Base-by-base conservation (phyloP, 2,329 filamentous ascomycete species). In the Penicillium sp. region DNA sequence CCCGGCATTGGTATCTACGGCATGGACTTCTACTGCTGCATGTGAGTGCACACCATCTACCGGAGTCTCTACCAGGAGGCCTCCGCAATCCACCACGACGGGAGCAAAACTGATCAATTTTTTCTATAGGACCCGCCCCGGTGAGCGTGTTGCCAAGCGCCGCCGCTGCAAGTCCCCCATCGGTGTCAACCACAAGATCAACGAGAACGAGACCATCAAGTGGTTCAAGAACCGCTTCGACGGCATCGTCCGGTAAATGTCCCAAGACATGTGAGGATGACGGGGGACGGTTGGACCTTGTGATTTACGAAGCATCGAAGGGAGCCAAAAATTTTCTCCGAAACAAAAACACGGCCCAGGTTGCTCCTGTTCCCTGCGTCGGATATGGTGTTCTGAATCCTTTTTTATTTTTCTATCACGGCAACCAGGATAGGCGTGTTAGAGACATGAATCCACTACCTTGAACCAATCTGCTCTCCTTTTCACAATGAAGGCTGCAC, bases 21-120 rank as follows among this genome's bases (percentile, higher is more conserved):
- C 78, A 99, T 99, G 94, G 94, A 99, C 83, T 99, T 99, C 83
- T 99, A 96, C 89, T 92, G 88, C 89, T 97, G 92, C 90, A 99
- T 99, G 94, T 85, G 70, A 79, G 82, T 82, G 38, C 35, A 48
- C 35, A 46, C 22, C 30, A 24, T 4, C 7, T 14, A 11, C 9
- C n/a, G 18, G 25, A n/a, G 4, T 14, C 13, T 22, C 33, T 24
- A 44, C 13, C 10, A 35, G 13, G 20, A 13, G 9, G 13, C 13
- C 18, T 5, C 4, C 16, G 5, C 10, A 39, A 16, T 22, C 10
- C 16, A 13, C 18, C 18, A 20, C 9, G 2, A 35, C 16, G 46
- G 41, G 31, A 31, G 42, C n/a, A 27, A 75, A 64, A 76, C 60
- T 56, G 38, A 61, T 4, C 46, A 25, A 48, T 49, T n/a, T 25